These are phyloP conservation scores for Iris pallida DNA, from an alignment of 116 monocot genomes.

Conservation along the genomic window DNA sequence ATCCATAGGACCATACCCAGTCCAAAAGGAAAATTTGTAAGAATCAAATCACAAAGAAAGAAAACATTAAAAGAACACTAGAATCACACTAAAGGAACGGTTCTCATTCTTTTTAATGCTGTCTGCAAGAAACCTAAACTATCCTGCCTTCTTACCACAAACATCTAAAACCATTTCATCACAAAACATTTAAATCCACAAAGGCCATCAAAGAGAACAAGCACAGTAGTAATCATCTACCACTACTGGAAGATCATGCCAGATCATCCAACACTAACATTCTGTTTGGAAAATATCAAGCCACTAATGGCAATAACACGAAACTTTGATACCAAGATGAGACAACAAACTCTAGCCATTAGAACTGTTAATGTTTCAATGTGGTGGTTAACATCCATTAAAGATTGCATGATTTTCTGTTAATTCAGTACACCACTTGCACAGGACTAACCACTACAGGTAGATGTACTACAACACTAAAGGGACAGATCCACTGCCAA, in stretches of 20 bases:
- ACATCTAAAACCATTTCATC: not conserved
- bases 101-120: conserved; percentile 1
- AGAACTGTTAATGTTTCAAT: conserved; percentile 1
- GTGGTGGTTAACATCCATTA: conserved; percentile 8
- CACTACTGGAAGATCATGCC: conserved; percentile 1
- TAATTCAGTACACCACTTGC: conserved; percentile 10
- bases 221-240: not conserved
- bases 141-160: not conserved
- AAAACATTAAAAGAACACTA: not conserved
- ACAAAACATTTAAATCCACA: conserved; percentile 1
- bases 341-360: conserved; percentile 1
- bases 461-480: not conserved
- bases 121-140: not conserved
- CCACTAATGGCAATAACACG: conserved; percentile 4
- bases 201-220: not conserved
- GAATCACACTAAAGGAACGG: not conserved
- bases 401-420: not conserved
- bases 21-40: not conserved
- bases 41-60: not conserved
- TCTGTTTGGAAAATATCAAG: not conserved
- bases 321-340: not conserved
- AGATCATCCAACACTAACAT: conserved; percentile 10
- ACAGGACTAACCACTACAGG: conserved; percentile 5
- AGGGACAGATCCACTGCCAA: conserved; percentile 5
- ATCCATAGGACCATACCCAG: not conserved